Percentiles rank a stretch among this genome's conserved stretches.
phyloP scores from a whole-genome alignment of 345 rosid species.

The Brassica napus region DNA sequence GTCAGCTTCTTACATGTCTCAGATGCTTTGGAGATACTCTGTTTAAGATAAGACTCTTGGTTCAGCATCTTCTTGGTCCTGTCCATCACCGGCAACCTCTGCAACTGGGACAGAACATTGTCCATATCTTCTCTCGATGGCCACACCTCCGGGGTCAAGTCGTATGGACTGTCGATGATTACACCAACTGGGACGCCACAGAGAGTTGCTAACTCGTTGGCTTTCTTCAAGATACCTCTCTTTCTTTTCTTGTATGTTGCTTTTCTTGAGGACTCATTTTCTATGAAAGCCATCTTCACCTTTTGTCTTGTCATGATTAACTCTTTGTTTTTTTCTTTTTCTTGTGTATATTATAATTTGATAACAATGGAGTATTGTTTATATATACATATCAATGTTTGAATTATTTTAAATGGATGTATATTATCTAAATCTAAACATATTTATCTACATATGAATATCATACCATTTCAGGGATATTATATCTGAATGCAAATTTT shows the following conservation, averaged over 20 bases:
- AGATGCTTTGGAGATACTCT: constrained; percentile 29
- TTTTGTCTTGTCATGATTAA: constrained; percentile 62
- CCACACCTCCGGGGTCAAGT: constrained; percentile 49
- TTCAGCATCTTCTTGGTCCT: constrained; percentile 38
- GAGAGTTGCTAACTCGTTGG: constrained; percentile 56
- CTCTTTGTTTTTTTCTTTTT: neutral
- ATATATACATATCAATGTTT: neutral
- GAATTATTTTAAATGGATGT: neutral
- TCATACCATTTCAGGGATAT: constrained; percentile 6
- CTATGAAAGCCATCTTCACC: constrained; percentile 55
- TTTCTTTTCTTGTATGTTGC: constrained; percentile 68
- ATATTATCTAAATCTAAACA: neutral
- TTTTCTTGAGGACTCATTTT: constrained; percentile 51
- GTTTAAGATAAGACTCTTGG: constrained; percentile 30
- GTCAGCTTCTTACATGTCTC: neutral
- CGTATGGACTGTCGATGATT: constrained; percentile 43
- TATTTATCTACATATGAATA: neutral
- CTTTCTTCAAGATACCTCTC: constrained; percentile 64
- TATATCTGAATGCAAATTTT: neutral
- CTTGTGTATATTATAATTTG: neutral
- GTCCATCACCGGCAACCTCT: constrained; percentile 9
- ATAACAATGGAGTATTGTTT: neutral
- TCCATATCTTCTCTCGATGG: constrained; percentile 37
- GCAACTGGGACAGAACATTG: constrained; percentile 11
- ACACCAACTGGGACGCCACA: constrained; percentile 62